Evolutionary conservation across 2,329 filamentous ascomycete species (phyloP), one percentile per base, ranked within the genome.

Genomic region (Rugonectria rugulosa): DNA sequence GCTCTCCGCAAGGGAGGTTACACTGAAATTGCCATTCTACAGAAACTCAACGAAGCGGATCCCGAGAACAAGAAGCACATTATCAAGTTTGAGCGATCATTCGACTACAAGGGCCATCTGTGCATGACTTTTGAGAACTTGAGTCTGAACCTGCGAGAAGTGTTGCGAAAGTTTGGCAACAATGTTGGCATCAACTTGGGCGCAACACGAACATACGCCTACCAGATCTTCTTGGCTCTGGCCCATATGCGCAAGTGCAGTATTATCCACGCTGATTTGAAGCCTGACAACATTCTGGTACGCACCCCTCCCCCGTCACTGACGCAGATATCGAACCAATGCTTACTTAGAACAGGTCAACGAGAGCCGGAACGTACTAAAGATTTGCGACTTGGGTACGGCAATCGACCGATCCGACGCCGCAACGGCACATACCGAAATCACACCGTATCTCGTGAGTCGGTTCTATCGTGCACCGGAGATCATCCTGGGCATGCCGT

Each of bases 91-190:
- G 86, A 96, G 68, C 85, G 91, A 34, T 84, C 88, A 32, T 99
- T 99, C 68, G 93, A 97, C 68, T 93, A 97, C 79, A 96, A 96
- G 71, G 90, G 90, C 1, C 95, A 99, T 77, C 77, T 99, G 42
- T 99, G 95, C 75, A 92, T 99, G 82, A 92, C 93, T 0, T 99
- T 99, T 74, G 95, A 99, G 75, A 95, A 96, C 71, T 81, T 99
- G 63, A 90, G 91, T 70, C 87, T 96, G 79, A 98, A 99, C 69
- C 77, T 99, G 54, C 89, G 96, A 62, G 94, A 98, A 71, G 90
- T 98, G 6, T 75, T 99, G 64, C 96, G 95, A 75, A 97, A 97
- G 72, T 97, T 96, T 72, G 95, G 94, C 54, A 91, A 95, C 64
- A 93, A 97, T 67, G 88, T 96, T 41, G 95, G 95, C 61, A 91